A percentile compares a stretch with the other conserved stretches of the same genome.
phyloP scores from a whole-genome alignment of 306 rosid species.

The Coriaria nepalensis region DNA sequence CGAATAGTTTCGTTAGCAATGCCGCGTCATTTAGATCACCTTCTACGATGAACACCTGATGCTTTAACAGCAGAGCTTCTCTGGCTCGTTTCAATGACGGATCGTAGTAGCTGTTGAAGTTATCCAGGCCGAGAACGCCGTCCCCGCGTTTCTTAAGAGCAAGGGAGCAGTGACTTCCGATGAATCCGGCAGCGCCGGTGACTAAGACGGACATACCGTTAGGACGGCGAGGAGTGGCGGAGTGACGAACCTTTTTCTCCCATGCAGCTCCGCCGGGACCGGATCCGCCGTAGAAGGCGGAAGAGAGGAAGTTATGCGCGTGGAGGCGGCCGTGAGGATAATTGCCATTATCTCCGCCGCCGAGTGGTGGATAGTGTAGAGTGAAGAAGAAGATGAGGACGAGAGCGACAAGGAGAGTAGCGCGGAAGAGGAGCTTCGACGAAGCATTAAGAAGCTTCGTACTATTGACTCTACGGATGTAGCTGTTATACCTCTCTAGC shows the following conservation, averaged over 20 bases:
- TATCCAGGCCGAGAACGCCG: constrained; percentile 74
- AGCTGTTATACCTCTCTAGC: constrained; percentile 82
- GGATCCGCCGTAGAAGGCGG: constrained; percentile 41
- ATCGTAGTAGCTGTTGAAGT: constrained; percentile 78
- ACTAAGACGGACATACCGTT: constrained; percentile 63
- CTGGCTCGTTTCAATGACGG: constrained; percentile 69
- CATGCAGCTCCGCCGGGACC: constrained; percentile 48
- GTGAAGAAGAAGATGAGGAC: constrained; percentile 63
- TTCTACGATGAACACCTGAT: constrained; percentile 54
- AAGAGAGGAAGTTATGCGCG: constrained; percentile 38
- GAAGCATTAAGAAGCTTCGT: constrained; percentile 78
- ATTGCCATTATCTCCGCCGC: not conserved
- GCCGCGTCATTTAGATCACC: constrained; percentile 72
- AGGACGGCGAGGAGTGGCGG: constrained; percentile 55
- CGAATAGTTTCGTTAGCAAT: constrained; percentile 55
- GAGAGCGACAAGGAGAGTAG: constrained; percentile 55
- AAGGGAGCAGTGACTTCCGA: constrained; percentile 65
- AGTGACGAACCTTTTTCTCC: constrained; percentile 76
- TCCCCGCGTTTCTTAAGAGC: constrained; percentile 85
- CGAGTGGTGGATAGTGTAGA: constrained; percentile 62
- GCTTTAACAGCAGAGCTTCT: constrained; percentile 31
- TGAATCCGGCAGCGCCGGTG: constrained; percentile 81
- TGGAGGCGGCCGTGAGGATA: constrained; percentile 15
- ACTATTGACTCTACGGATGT: constrained; percentile 63
- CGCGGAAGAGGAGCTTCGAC: constrained; percentile 79